phyloP scores from a whole-genome alignment of 306 rosid genomes.

The Delonix regia region DNA sequence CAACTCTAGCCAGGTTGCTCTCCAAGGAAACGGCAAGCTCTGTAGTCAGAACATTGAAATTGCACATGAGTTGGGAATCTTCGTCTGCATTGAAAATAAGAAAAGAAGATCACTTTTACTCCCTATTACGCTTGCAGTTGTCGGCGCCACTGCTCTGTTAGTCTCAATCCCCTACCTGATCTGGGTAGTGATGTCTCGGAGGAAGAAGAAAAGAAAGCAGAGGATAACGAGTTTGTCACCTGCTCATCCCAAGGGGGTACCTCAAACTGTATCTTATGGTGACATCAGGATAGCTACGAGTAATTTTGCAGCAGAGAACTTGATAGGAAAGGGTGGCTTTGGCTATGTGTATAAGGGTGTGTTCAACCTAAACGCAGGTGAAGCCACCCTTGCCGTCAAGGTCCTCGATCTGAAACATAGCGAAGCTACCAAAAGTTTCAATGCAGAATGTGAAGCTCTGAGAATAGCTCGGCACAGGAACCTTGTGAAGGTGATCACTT shows the following conservation, averaged over 20 bases:
- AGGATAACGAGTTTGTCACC: not conserved
- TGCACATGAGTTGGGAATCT: constrained; percentile 33
- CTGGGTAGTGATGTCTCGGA: not conserved
- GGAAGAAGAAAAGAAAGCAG: constrained; percentile 30
- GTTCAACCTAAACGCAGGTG: constrained; percentile 55
- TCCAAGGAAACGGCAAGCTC: constrained; percentile 40
- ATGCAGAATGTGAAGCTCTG: constrained; percentile 43
- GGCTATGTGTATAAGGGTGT: constrained; percentile 81
- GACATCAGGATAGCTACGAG: constrained; percentile 79
- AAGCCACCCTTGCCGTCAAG: constrained; percentile 46
- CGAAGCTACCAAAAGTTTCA: constrained; percentile 48
- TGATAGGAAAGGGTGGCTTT: constrained; percentile 83
- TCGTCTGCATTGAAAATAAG: constrained; percentile 4
- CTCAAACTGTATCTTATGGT: constrained; percentile 47
- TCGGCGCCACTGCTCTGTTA: constrained; percentile 26
- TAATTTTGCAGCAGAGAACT: constrained; percentile 74
- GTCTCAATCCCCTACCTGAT: constrained; percentile 14
- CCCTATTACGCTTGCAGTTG: constrained; percentile 29
- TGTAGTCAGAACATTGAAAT: constrained; percentile 35
- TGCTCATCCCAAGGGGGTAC: constrained; percentile 17
- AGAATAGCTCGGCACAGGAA: constrained; percentile 47
- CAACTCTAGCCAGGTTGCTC: constrained; percentile 38
- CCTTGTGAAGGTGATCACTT: constrained; percentile 43
- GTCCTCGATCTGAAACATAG: constrained; percentile 45
- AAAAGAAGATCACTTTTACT: constrained; percentile 27